Evolutionary conservation across 768 basidiomycete genomes (phyloP), one percentile per base, ranked within the genome.

Genomic region (Leccinum fibrillosum): DNA sequence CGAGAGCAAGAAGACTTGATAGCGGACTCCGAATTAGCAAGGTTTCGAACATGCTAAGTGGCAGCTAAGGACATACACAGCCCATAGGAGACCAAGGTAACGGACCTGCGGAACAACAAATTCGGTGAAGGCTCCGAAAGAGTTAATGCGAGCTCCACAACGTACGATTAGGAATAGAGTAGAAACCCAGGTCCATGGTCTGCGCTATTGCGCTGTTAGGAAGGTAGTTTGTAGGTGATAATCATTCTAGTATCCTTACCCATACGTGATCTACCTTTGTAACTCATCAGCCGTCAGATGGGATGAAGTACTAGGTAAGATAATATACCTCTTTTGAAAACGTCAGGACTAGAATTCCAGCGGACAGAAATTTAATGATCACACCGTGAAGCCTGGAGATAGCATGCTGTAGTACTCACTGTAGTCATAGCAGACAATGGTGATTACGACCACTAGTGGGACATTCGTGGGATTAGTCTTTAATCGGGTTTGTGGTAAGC

Each of bases 381-480:
- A 21, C 21, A 32, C 10, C n/a, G 11, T 34, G 10, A 28, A 11
- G 12, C 32, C 32, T 32, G 1, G 39, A 42, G n/a, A 19, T n/a
- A 13, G 2, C 17, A 21, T 34, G 28, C 28, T 28, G 8, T 6
- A 3, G 6, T 5, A 7, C 64, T 56, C 45, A 59, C 64, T 5
- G 17, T 65, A 65, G 47, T 65, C 64, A 35, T 65, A 65, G 42
- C 44, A 44, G 28, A 65, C 42, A 11, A 52, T 7, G 23, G 49
- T 37, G 19, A 55, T 52, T 4, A 58, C 28, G 10, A 51, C 7
- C 12, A 59, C 64, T 65, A 8, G 4, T 28, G 6, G 21, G 8
- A 19, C 8, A 5, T 5, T 17, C 11, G 5, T 52, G 6, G 45
- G 48, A 23, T 51, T 2, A 19, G 39, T 45, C 11, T 2, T 21